phyloP scores from a whole-genome alignment of 2,329 filamentous ascomycete species.

The Scleromitrula shiraiana region DNA sequence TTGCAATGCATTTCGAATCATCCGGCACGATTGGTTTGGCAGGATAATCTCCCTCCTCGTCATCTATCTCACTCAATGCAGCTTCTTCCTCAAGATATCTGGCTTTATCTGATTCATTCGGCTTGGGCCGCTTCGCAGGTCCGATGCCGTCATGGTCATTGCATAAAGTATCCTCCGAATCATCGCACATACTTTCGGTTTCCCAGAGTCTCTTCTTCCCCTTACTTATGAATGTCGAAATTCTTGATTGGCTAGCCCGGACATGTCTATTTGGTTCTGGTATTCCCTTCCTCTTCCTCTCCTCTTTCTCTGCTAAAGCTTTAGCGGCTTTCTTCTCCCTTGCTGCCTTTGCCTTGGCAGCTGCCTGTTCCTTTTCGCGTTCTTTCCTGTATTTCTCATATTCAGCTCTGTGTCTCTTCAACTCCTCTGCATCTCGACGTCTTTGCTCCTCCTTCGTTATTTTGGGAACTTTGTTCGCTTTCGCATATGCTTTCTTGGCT shows the following conservation, averaged over 20 bases:
- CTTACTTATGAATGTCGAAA: constrained; percentile 42
- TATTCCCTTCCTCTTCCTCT: constrained; percentile 43
- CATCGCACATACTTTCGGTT: constrained; percentile 11
- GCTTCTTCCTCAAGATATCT: not conserved
- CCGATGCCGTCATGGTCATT: no score
- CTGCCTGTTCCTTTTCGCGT: constrained; percentile 45
- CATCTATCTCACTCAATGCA: no score
- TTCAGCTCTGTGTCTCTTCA: constrained; percentile 31
- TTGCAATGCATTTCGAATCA: no score
- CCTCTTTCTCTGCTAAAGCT: constrained; percentile 41
- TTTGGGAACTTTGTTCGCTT: constrained; percentile 34
- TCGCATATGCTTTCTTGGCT: constrained; percentile 39
- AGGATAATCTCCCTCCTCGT: not conserved
- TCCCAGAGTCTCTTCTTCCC: constrained; percentile 20
- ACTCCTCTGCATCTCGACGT: constrained; percentile 34
- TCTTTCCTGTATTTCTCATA: constrained; percentile 30
- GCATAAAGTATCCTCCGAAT: not conserved
- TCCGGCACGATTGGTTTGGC: constrained; percentile 6
- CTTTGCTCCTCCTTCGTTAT: constrained; percentile 33
- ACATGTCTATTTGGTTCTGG: constrained; percentile 42
- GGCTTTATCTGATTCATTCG: not conserved
- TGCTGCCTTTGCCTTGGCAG: constrained; percentile 41
- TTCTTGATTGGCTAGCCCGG: constrained; percentile 49
- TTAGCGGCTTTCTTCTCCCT: constrained; percentile 50
- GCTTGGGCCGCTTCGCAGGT: not conserved